Base-by-base conservation (phyloP, 768 basidiomycete species). In the Paxillus rubicundulus region DNA sequence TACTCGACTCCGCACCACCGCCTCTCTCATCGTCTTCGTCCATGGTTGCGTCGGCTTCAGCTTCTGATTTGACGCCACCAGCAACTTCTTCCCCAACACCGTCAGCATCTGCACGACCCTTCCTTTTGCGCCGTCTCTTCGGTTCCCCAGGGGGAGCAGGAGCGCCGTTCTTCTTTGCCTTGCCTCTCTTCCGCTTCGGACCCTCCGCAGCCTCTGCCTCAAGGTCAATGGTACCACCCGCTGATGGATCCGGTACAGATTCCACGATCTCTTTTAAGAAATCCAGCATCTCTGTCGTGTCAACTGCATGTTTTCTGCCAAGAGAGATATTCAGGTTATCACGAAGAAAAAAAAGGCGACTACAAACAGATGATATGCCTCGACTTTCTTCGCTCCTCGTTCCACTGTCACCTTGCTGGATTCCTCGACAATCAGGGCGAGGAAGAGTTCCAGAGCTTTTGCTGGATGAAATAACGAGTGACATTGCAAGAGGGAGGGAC, bases 231-330 rank as follows among this genome's bases (percentile, higher is more conserved):
- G 87, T 90, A 2, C 87, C 89, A 10, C 90, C 89, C 17, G 84
- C 84, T 4, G 89, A 87, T 0, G 94, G 94, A 69, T 98, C 94
- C 1, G 91, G 87, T 6, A 96, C 84, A 33, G 77, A 73, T 63
- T 88, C 84, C 20, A 96, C 93, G 47, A 97, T 84, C 65, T 98
- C 94, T 65, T 91, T 89, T 30, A 98, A 80, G 70, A 98, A 98
- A 69, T 98, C 96, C 45, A 98, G 84, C 76, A 85, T 89, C 57
- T 92, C 86, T 10, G 85, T 88, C 14, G 84, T 86, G 52, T 90
- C 87, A 9, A 98, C 85, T 0, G 93, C 92, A 61, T 93, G 90
- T 77, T 98, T 98, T 57, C 95, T 98, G 66, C 10, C 2, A 6
- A 9, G 6, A 33, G 38, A 46, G 28, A 48, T 14, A 24, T 49